Evolutionary conservation across 768 basidiomycete species (phyloP), one percentile per base, ranked within the genome.

Genomic region (Lactarius psammicola): DNA sequence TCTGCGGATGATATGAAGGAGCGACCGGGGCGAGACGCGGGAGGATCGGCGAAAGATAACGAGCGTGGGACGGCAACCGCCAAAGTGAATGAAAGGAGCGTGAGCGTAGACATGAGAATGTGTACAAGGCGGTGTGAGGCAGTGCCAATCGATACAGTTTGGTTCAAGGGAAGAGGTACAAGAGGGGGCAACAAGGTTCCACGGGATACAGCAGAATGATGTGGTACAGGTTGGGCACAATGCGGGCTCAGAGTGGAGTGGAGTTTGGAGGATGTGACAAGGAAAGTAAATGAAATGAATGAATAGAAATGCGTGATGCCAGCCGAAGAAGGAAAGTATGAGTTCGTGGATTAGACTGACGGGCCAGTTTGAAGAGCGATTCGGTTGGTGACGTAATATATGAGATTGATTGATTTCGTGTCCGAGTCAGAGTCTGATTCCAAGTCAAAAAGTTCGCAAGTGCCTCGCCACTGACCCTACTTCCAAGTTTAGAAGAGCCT

Each of bases 401-500:
- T 49, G 33, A 31, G 46, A 44, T 57, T 55, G 62, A 62, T 62
- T 54, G 61, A 44, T 28, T 62, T 55, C 49, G 40, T 42, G 28
- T 55, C 38, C 49, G 49, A 51, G 49, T 51, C 49, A 51, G 49
- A 51, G 49, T 26, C 23, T 40, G 59, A 36, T 59, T 31, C 11
- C 63, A 34, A 31, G 34, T 42, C 17, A 28, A 6, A 40, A 31
- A 3, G 20, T 46, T 46, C n/a, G n/a, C 46, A 23, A 23, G 46
- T 49, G 46, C 11, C 11, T 6, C 33, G 40, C 55, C 42, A 10
- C 34, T 33, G 56, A 51, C n/a, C 36, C 55, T 33, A 28, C 44
- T 60, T 56, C 59, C 64, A 9, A 58, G 57, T 36, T 67, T 49
- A 69, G 67, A 69, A 69, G 33, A 68, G 63, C 20, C 60, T 56